These are phyloP conservation scores for Coix lacrymajobi DNA, from an alignment of 176 grass and related monocot genomes.

Conservation along the genomic window DNA sequence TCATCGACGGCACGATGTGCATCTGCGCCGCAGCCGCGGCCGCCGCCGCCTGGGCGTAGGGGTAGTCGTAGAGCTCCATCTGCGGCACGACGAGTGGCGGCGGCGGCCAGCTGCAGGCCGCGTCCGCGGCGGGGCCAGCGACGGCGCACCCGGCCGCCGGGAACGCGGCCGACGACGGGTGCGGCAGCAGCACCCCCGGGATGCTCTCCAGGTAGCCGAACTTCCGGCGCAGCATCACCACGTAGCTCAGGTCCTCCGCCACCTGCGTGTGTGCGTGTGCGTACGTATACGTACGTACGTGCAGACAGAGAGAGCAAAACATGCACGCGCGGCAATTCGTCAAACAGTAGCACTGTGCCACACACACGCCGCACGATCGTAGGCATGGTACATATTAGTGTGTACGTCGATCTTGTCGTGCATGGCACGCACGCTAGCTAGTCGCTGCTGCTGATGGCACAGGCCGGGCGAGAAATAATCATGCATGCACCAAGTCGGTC, in stretches of 20 bases:
- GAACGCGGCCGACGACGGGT: constrained; percentile 77
- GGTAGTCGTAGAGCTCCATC: constrained; percentile 54
- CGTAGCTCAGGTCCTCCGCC: constrained; percentile 82
- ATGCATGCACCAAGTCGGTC: background rate
- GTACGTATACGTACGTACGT: background rate
- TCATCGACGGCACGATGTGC: constrained; percentile 68
- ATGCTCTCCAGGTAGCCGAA: constrained; percentile 98
- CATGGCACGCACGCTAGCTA: background rate
- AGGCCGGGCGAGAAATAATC: background rate
- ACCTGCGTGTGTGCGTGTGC: constrained; percentile 17
- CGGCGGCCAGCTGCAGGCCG: constrained; percentile 8
- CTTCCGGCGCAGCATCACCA: constrained; percentile 81
- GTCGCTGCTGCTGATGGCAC: no score
- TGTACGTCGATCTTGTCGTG: background rate
- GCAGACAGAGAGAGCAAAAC: background rate
- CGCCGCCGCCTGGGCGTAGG: constrained; percentile 5
- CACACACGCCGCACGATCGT: background rate
- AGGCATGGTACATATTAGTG: background rate
- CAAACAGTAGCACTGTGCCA: background rate
- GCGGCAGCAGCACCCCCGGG: constrained; percentile 83
- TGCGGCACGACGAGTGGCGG: constrained; percentile 16
- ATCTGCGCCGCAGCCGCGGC: constrained; percentile 3
- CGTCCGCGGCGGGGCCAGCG: constrained; percentile 6
- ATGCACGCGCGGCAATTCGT: background rate
- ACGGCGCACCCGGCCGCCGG: background rate